phyloP scores from a whole-genome alignment of 352 stramenopile species.

The Elongisporangium anandrum region DNA sequence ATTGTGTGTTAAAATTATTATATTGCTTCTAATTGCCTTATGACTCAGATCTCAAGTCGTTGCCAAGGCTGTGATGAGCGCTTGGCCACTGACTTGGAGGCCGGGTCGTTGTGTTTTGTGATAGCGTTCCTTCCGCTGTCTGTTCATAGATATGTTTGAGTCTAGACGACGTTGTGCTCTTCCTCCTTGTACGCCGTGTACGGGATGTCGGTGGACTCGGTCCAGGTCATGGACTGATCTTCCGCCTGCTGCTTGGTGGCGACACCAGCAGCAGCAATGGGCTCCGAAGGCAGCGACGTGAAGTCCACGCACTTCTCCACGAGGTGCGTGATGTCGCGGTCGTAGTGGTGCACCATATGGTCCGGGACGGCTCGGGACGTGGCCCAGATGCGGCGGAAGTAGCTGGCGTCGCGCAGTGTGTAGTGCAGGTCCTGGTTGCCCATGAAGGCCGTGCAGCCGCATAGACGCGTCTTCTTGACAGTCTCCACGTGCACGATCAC shows the following conservation, averaged over 20 bases:
- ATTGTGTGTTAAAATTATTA: too few species aligned
- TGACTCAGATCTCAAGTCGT: too few species aligned
- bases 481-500: constrained; percentile 73
- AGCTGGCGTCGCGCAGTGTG: constrained; percentile 53
- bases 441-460: constrained; percentile 56
- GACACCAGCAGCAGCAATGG: too few species aligned
- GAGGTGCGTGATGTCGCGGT: constrained; percentile 60
- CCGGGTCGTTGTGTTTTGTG: too few species aligned
- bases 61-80: too few species aligned
- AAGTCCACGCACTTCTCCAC: constrained; percentile 56
- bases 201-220: neutral
- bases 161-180: neutral
- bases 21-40: too few species aligned
- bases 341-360: constrained; percentile 84
- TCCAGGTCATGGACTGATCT: constrained; percentile 1
- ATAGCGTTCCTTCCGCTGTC: neutral
- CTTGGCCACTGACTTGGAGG: too few species aligned
- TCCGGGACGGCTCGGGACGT: constrained; percentile 56
- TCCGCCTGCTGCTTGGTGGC: neutral
- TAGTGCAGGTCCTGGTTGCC: constrained; percentile 73
- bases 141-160: neutral
- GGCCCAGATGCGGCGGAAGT: constrained; percentile 69
- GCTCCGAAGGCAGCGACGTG: constrained; percentile 22
- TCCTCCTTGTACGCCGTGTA: neutral
- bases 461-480: constrained; percentile 42